Evolutionary conservation across 2,329 filamentous ascomycete species (phyloP), one percentile per base, ranked within the genome.

Genomic region (Ceratocystis diversiconidia): DNA sequence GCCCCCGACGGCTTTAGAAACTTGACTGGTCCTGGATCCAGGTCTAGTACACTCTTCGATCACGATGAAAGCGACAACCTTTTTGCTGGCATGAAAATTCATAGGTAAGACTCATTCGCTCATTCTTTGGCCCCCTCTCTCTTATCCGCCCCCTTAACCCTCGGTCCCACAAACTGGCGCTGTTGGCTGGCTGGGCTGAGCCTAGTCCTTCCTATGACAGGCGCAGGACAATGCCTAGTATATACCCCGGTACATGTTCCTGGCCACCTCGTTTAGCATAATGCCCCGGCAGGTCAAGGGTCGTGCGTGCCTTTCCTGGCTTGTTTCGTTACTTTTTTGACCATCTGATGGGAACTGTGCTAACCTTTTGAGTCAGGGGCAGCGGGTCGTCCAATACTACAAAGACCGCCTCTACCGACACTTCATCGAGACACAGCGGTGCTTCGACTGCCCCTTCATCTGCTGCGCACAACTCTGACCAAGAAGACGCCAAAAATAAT

Each of bases 361-460:
- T 67, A 67, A 67, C 66, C 66, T 64, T 61, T 63, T 65, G 63
- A 65, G 66, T 67, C 66, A 67, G 66, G 66, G 66, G 66, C 71
- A 71, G 70, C 70, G 81, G 81, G 70, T 80, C 82, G 55, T 84
- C 82, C 70, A 84, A 83, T 72, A 83, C 80, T 46, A 85, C 82
- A 67, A 82, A 84, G 73, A 80, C 80, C 67, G 78, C 78, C 62
- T 83, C 81, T 64, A 81, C 79, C 69, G 82, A 85, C 73, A 82
- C 80, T 70, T 85, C 82, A 43, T 85, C 82, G 62, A 79, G 82
- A 71, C 80, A 85, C 72, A 85, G 82, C 73, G 83, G 83, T 73
- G 80, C 78, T 63, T 85, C 82, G n/a, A 85, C 82, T 46, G 77
- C 82, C 44, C 81, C 82, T 12, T 85, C 82, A 2, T 84, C 82